Evolutionary conservation across 441 rosid species (phyloP).

Genomic region (Erysimum pusillum): DNA sequence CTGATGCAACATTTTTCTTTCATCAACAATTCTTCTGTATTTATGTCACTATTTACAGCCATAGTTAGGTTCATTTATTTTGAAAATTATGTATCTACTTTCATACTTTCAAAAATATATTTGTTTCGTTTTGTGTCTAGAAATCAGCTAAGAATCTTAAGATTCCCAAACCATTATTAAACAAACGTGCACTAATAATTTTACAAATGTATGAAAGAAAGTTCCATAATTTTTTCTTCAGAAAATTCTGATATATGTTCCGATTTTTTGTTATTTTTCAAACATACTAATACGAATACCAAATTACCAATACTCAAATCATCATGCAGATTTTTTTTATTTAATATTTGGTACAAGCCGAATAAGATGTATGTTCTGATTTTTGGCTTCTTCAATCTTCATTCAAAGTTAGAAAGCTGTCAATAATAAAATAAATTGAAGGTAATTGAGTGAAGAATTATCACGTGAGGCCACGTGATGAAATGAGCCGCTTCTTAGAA

Average conservation of each 20-base stretch:
- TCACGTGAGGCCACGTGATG: slow-evolving; percentile 39
- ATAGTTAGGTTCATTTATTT: no score
- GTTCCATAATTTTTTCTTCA: neutral
- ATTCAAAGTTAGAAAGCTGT: neutral
- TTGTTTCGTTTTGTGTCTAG: neutral
- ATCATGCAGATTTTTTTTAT: no score
- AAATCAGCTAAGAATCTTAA: neutral
- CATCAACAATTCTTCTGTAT: no score
- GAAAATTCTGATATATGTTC: neutral
- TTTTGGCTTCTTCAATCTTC: neutral
- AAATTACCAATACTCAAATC: no score
- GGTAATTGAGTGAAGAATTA: neutral
- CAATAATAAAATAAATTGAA: neutral
- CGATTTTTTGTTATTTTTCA: no score
- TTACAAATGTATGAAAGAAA: slow-evolving; percentile 11
- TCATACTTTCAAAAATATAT: no score
- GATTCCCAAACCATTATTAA: neutral
- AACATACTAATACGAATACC: no score
- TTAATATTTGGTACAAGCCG: no score
- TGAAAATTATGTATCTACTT: no score
- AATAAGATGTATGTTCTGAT: neutral
- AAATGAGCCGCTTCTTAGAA: slow-evolving; percentile 12
- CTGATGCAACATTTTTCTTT: no score
- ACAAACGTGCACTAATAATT: neutral
- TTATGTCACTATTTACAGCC: no score